Evolutionary conservation across 306 rosid species (phyloP), one percentile per base, ranked within the genome.

Genomic region (Quercus variabilis): DNA sequence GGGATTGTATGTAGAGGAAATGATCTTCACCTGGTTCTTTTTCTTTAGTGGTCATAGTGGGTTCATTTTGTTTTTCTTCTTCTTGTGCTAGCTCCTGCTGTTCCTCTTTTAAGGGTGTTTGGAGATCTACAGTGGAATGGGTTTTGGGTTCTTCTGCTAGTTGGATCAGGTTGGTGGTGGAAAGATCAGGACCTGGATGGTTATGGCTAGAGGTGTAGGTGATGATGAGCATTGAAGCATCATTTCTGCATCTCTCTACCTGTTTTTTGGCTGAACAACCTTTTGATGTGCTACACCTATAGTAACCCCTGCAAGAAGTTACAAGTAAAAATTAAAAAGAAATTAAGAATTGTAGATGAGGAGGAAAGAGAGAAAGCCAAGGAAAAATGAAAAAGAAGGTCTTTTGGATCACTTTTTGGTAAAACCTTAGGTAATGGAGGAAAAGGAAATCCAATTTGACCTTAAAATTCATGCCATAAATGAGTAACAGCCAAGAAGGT

Each of bases 181-280:
- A 76, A 55, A 64, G 57, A 55, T 76, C 85, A 52, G 97, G 92
- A 69, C 83, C 87, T 62, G 97, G 94, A 87, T 94, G 98, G 80
- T 91, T 92, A 78, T 94, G 98, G 80, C 85, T 74, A 54, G 86
- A 87, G 35, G 94, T 91, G 71, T 94, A 94, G 71, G 98, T 92
- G 79, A 94, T 85, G 23, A 94, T 87, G 55, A 94, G 90, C 89
- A 92, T 74, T 49, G 98, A 94, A 58, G 93, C 84, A 86, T 94
- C 98, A 58, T 92, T 86, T 62, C 86, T 92, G 86, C 94, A 87
- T 88, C 98, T 91, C 88, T 94, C 98, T 46, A 92, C 97, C 83
- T 92, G 97, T 76, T 94, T 94, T 82, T 94, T 94, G 31, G 97
- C 98, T n/a, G 93, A 92, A 78, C 98, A 94, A 1, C 97, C 98